phyloP scores from a whole-genome alignment of 257 asterid genomes.

The Lantana camara region DNA sequence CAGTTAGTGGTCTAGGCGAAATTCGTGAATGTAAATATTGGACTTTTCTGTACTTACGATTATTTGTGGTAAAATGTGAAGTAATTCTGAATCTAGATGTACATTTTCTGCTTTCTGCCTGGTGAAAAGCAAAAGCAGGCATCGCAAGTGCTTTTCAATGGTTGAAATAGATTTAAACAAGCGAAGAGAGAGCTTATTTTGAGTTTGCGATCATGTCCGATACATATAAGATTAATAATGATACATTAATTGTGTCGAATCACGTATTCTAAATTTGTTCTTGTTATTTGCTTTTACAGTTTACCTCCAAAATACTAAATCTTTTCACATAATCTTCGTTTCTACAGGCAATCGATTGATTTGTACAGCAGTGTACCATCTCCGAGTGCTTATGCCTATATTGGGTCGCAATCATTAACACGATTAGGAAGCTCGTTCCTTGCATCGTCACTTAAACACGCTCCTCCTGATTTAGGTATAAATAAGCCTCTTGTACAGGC shows the following conservation, averaged over 20 bases:
- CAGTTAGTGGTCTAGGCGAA: too few relatives aligned
- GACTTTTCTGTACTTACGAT: too few relatives aligned
- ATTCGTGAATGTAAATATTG: too few relatives aligned
- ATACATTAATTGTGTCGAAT: neutral
- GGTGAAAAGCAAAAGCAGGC: neutral
- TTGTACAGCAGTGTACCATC: conserved; percentile 81
- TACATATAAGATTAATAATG: neutral
- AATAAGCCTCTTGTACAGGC: conserved; percentile 61
- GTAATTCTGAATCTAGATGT: too few relatives aligned
- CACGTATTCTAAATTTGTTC: neutral
- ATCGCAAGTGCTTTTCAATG: too few relatives aligned
- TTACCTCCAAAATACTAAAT: too few relatives aligned
- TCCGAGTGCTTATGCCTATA: conserved; percentile 56
- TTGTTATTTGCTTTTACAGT: neutral
- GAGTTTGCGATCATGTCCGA: too few relatives aligned
- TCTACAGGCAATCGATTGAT: conserved; percentile 85
- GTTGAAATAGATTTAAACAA: too few relatives aligned
- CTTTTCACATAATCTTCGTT: conserved; percentile 5
- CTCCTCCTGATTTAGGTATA: conserved; percentile 76
- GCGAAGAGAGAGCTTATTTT: too few relatives aligned
- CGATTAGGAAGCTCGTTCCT: conserved; percentile 79
- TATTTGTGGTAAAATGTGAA: too few relatives aligned
- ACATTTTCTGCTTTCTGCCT: neutral
- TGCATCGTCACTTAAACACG: conserved; percentile 63
- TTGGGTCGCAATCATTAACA: conserved; percentile 64